These are phyloP conservation scores for Boechera retrofracta DNA, from an alignment of 345 rosid genomes.

Conservation along the genomic window DNA sequence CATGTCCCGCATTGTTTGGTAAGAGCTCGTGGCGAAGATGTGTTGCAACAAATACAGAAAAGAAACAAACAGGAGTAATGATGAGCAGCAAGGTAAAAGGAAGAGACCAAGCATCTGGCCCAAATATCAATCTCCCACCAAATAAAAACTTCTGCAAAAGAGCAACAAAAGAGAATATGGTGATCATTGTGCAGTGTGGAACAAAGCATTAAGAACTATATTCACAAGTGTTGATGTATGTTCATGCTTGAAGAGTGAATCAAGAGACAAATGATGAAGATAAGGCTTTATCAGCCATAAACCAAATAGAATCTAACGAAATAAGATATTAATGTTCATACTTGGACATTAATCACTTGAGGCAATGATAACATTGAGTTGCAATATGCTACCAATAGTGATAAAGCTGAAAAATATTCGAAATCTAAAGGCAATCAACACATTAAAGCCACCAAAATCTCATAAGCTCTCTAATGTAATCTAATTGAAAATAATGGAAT, in stretches of 20 bases:
- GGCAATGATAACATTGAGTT: not conserved
- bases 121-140: conserved; percentile 93
- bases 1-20: conserved; percentile 69
- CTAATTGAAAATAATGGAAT: no score
- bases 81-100: conserved; percentile 76
- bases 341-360: conserved; percentile 1
- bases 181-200: not conserved
- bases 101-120: conserved; percentile 91
- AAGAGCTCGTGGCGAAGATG: conserved; percentile 84
- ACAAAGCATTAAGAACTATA: not conserved
- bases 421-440: not conserved
- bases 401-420: not conserved
- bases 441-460: not conserved
- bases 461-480: not conserved
- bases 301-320: not conserved
- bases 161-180: conserved; percentile 20
- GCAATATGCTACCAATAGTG: not conserved
- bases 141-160: conserved; percentile 72
- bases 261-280: not conserved
- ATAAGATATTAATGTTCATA: not conserved
- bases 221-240: not conserved
- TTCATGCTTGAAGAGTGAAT: not conserved
- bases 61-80: conserved; percentile 68
- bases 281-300: not conserved
- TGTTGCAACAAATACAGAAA: conserved; percentile 84